Conservation (phyloP, 1,139 yeast genomes). For the Blastobotrys arbuscula region DNA sequence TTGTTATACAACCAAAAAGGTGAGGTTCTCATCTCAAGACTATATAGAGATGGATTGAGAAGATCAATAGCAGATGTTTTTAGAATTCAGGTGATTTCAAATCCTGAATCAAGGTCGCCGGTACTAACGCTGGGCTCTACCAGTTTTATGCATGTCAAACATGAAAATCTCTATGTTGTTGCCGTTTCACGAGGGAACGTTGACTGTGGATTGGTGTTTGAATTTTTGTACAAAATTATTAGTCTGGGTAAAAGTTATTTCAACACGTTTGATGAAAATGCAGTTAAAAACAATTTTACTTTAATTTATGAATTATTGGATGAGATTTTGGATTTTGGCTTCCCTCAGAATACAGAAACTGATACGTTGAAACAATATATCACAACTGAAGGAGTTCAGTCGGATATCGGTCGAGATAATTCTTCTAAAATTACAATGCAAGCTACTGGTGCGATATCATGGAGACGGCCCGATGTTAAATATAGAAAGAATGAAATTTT, state of each 20-base stretch:
- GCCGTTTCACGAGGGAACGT: constrained; percentile 85
- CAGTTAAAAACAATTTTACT: constrained; percentile 56
- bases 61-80: constrained; percentile 82
- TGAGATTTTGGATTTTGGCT: constrained; percentile 76
- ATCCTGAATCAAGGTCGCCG: constrained; percentile 47
- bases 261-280: constrained; percentile 41
- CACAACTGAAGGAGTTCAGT: constrained; percentile 32
- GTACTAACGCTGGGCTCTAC: constrained; percentile 89
- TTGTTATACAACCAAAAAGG: constrained; percentile 76
- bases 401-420: constrained; percentile 19
- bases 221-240: constrained; percentile 63
- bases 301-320: constrained; percentile 71
- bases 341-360: constrained; percentile 66
- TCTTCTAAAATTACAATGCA: constrained; percentile 37
- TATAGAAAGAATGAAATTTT: constrained; percentile 79
- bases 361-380: constrained; percentile 40
- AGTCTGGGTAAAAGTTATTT: constrained; percentile 36
- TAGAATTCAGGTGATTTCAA: constrained; percentile 79
- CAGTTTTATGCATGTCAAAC: constrained; percentile 73
- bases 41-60: constrained; percentile 65
- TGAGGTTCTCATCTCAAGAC: constrained; percentile 74
- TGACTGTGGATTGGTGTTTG: constrained; percentile 76
- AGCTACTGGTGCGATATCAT: constrained; percentile 46
- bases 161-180: constrained; percentile 70
- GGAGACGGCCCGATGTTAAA: constrained; percentile 71